These are phyloP conservation scores for Talaromyces sp. DNA, from an alignment of 2,329 filamentous ascomycete genomes.

Conservation along the genomic window DNA sequence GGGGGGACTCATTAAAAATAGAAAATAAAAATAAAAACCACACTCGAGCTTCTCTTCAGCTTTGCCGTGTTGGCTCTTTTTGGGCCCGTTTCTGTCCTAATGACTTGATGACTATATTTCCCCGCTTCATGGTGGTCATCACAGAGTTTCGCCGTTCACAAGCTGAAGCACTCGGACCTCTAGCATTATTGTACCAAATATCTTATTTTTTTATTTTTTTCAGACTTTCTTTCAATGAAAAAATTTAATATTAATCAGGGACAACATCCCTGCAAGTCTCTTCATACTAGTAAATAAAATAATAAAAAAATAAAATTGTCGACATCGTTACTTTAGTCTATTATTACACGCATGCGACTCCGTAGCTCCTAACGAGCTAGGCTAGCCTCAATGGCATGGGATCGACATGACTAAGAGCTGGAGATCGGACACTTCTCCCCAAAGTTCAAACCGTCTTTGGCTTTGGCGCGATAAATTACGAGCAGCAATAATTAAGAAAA, in stretches of 20 bases:
- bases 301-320: not conserved
- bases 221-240: not conserved
- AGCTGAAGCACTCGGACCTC: not conserved
- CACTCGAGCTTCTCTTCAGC: too few relatives aligned
- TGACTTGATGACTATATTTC: not conserved
- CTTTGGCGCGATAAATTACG: not conserved
- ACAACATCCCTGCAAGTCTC: not conserved
- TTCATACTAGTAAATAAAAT: too few relatives aligned
- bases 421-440: not conserved
- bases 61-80: too few relatives aligned
- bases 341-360: not conserved
- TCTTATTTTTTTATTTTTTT: not conserved
- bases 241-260: not conserved
- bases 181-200: not conserved
- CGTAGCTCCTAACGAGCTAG: too few relatives aligned
- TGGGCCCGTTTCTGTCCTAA: too few relatives aligned
- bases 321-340: not conserved
- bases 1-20: not conserved
- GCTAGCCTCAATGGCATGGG: not conserved
- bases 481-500: not conserved
- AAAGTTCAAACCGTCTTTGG: not conserved
- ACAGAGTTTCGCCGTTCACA: not conserved
- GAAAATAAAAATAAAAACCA: not conserved
- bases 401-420: not conserved
- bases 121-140: not conserved